Evolutionary conservation across 495 filamentous ascomycete genomes (phyloP), one percentile per base, ranked within the genome.

Genomic region (Oleoguttula mirabilis): DNA sequence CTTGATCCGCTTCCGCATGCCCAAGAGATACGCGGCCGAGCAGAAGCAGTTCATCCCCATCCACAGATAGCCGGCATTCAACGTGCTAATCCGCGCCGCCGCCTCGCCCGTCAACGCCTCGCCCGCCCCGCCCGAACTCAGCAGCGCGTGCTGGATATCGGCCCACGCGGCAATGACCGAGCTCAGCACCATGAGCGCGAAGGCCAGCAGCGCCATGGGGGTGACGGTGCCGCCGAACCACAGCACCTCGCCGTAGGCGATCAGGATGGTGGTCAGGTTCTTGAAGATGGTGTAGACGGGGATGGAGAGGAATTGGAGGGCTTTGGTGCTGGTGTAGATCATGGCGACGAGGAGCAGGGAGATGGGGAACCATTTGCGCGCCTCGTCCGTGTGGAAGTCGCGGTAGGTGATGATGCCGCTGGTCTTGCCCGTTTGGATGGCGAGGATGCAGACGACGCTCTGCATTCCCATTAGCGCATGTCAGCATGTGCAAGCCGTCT

Each of bases 271-370:
- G 37, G 90, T 96, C 69, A 99, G 63, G 63, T 99, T 99, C 73
- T 99, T 99, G 75, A 99, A 99, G 62, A 99, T 99, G 37, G 90
- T 99, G 68, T 99, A 99, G 3, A 99, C 90, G 10, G 90, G 90
- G 39, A 99, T 93, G 14, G 85, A 94, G 44, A 99, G 80, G 66
- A 77, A 96, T 62, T 95, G 88, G 36, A 99, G 79, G 16, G 90
- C 88, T 67, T 95, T 95, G 59, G 84, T 87, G 57, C 83, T 77
- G 35, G 90, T 96, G 70, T 96, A 99, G 65, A 96, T 99, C 88
- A 95, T 99, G 53, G 87, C 87, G 60, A 99, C 92, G 46, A 99
- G 79, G 41, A 95, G 79, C 32, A 96, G 69, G 34, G 92, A 95
- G 58, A 99, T 85, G 31, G 90, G 90, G 62, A 99, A 99, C 90